phyloP scores from a whole-genome alignment of 2,329 filamentous ascomycete genomes.

The Intubia oerlemansii region DNA sequence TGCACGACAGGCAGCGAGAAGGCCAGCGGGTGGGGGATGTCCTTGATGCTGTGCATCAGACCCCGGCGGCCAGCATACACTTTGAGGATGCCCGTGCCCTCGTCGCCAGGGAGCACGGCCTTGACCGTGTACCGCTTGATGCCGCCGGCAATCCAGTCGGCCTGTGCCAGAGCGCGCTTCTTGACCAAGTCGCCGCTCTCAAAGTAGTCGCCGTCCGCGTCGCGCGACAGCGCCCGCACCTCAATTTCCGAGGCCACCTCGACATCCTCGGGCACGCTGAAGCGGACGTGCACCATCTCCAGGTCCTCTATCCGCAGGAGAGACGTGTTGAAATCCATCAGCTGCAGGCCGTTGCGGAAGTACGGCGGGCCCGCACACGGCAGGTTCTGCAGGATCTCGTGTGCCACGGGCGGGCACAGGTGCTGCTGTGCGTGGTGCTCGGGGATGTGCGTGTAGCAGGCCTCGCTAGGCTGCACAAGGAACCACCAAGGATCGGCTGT shows the following conservation, averaged over 20 bases:
- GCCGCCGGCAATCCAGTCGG: slow-evolving; percentile 60
- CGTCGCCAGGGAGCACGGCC: slow-evolving; percentile 74
- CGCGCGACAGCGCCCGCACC: slow-evolving; percentile 55
- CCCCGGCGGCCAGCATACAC: slow-evolving; percentile 88
- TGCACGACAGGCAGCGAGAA: slow-evolving; percentile 81
- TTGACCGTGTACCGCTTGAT: slow-evolving; percentile 88
- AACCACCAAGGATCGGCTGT: slow-evolving; percentile 84
- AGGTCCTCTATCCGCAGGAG: slow-evolving; percentile 70
- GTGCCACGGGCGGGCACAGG: slow-evolving; percentile 69
- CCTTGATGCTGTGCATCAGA: slow-evolving; percentile 91
- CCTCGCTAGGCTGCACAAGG: slow-evolving; percentile 66
- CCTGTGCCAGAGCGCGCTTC: slow-evolving; percentile 76
- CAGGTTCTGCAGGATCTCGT: slow-evolving; percentile 68
- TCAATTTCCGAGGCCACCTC: slow-evolving; percentile 89
- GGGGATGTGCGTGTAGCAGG: slow-evolving; percentile 91
- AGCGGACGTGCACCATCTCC: slow-evolving; percentile 78
- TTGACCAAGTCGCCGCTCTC: slow-evolving; percentile 74
- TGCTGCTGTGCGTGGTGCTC: slow-evolving; percentile 78
- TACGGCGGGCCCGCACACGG: slow-evolving; percentile 73
- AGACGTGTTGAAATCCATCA: slow-evolving; percentile 83
- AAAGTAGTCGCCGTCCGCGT: slow-evolving; percentile 78
- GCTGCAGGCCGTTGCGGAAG: slow-evolving; percentile 61
- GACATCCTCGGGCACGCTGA: slow-evolving; percentile 72
- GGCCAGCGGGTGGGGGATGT: slow-evolving; percentile 82
- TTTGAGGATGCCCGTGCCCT: slow-evolving; percentile 71